A percentile compares a stretch with the other conserved stretches of the same genome.
phyloP scores from a whole-genome alignment of 192 early-diverging fungal species.

The Chytriomyces hyalinus region DNA sequence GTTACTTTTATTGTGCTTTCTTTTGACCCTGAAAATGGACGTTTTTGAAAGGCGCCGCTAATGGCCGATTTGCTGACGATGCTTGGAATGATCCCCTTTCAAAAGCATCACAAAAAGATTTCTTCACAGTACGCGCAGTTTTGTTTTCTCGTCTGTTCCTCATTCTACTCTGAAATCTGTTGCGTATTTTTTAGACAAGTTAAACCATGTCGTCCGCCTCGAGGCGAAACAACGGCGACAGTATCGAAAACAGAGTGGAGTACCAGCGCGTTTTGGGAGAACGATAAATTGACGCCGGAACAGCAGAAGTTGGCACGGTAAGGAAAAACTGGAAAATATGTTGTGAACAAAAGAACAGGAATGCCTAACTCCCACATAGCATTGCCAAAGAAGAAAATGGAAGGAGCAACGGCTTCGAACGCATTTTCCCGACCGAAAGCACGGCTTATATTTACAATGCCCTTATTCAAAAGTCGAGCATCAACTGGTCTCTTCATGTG shows the following conservation, averaged over 20 bases:
- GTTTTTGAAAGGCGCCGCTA: background rate
- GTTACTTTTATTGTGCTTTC: background rate
- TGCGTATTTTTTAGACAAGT: slow-evolving; percentile 2
- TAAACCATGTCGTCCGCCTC: slow-evolving; percentile 30
- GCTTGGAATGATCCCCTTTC: slow-evolving; percentile 38
- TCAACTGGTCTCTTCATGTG: slow-evolving; percentile 29
- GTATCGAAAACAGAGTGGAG: slow-evolving; percentile 32
- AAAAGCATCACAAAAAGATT: background rate
- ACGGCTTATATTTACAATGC: slow-evolving; percentile 29
- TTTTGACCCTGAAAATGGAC: background rate
- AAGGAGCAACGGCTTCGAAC: slow-evolving; percentile 14
- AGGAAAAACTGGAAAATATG: background rate
- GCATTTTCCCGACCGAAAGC: slow-evolving; percentile 29
- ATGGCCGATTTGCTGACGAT: slow-evolving; percentile 36
- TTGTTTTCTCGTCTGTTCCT: background rate
- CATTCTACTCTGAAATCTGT: background rate
- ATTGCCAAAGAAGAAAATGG: slow-evolving; percentile 35
- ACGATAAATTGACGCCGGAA: slow-evolving; percentile 22
- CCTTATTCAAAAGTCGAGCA: slow-evolving; percentile 22
- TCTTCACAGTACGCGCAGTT: background rate
- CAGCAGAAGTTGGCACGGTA: slow-evolving; percentile 21
- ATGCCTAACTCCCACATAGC: background rate
- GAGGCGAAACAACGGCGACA: slow-evolving; percentile 11
- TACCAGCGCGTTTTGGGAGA: slow-evolving; percentile 9
- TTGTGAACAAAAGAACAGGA: background rate